These are phyloP conservation scores for Claviceps capensis DNA, from an alignment of 2,329 filamentous ascomycete genomes.

Conservation along the genomic window DNA sequence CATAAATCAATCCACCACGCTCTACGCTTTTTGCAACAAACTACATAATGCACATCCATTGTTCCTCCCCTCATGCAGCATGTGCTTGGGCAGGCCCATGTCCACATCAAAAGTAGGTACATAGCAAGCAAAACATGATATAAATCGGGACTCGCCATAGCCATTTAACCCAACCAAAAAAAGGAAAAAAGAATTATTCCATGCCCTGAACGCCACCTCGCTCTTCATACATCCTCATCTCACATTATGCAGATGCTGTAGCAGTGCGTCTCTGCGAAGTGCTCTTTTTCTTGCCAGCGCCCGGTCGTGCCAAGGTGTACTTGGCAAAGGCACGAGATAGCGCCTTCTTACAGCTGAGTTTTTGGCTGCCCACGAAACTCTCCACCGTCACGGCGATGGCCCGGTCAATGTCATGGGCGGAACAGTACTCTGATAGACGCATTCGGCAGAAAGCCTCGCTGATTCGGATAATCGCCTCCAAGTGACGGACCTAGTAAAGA, in stretches of 20 bases:
- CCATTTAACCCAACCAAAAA: background rate
- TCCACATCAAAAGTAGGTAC: too few relatives aligned
- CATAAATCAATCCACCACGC: background rate
- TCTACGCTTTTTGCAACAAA: background rate
- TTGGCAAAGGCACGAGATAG: conserved; percentile 90
- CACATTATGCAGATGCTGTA: background rate
- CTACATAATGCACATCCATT: background rate
- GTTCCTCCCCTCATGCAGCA: too few relatives aligned
- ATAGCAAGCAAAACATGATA: too few relatives aligned
- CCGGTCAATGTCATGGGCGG: conserved; percentile 80
- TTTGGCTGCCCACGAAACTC: conserved; percentile 90
- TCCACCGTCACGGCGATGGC: conserved; percentile 95
- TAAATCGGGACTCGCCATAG: too few relatives aligned
- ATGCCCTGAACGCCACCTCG: background rate
- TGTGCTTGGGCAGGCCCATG: too few relatives aligned
- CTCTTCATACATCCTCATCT: background rate
- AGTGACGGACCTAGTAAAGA: conserved; percentile 66
- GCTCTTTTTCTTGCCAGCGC: conserved; percentile 15
- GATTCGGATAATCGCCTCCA: conserved; percentile 95
- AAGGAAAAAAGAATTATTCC: background rate
- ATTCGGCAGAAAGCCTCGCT: conserved; percentile 92
- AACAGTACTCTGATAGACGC: conserved; percentile 94
- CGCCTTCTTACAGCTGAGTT: conserved; percentile 95
- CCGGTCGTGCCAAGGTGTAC: conserved; percentile 53
- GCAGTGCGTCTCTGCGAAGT: conserved; percentile 1